phyloP scores from a whole-genome alignment of 495 filamentous ascomycete species.

The Penicillium psychrofluorescens region DNA sequence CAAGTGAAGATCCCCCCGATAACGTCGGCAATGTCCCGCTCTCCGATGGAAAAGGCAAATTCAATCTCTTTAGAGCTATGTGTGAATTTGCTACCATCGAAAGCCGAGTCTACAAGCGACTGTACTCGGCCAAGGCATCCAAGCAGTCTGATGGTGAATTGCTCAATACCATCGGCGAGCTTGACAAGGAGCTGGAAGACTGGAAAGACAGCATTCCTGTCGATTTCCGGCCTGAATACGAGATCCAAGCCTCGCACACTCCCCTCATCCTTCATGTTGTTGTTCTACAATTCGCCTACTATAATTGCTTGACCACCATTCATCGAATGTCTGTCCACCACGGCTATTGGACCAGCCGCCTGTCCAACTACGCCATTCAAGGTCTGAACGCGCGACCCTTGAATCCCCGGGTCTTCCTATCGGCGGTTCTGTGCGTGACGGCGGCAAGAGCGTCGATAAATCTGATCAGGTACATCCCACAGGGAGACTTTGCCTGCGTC shows the following conservation, averaged over 20 bases:
- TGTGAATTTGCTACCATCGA: constrained; percentile 87
- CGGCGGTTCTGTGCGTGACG: constrained; percentile 82
- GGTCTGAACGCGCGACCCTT: constrained; percentile 83
- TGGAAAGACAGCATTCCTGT: constrained; percentile 95
- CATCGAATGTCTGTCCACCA: constrained; percentile 98
- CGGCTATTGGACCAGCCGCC: constrained; percentile 92
- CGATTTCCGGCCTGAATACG: constrained; percentile 90
- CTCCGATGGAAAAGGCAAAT: constrained; percentile 81
- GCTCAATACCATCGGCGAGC: constrained; percentile 90
- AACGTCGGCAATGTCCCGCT: constrained; percentile 90
- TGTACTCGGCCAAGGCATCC: constrained; percentile 88
- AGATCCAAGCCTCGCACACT: constrained; percentile 84
- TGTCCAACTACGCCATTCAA: constrained; percentile 92
- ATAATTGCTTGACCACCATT: constrained; percentile 95
- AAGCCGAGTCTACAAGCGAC: constrained; percentile 85
- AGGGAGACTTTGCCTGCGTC: constrained; percentile 89
- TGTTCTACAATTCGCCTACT: constrained; percentile 91
- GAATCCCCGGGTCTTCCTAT: constrained; percentile 92
- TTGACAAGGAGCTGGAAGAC: constrained; percentile 85
- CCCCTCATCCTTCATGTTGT: constrained; percentile 88
- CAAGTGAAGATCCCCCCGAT: constrained; percentile 82
- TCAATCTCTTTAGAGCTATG: constrained; percentile 89
- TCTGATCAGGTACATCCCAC: constrained; percentile 89
- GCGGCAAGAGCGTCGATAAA: constrained; percentile 90
- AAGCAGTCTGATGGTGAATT: constrained; percentile 91